Conservation (phyloP, 305 asterid species). For the Withania somnifera region DNA sequence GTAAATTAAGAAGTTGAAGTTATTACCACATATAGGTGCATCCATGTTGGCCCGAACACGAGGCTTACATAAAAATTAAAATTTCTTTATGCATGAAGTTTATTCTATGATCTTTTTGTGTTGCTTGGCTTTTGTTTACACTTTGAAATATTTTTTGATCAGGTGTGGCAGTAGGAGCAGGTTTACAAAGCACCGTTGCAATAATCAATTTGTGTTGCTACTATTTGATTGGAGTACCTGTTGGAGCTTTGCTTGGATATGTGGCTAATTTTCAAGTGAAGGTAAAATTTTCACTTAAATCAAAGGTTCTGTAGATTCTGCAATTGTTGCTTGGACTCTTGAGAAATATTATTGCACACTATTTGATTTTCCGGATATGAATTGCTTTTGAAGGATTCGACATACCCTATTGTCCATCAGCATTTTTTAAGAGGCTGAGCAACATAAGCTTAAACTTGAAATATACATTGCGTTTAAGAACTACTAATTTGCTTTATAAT, state of each 20-base stretch:
- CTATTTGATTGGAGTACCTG: constrained; percentile 58
- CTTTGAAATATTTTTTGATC: background rate
- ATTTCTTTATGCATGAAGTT: no score
- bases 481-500: background rate
- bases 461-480: no score
- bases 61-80: no score
- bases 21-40: no score
- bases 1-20: constrained; percentile 18
- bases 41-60: no score
- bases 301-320: background rate
- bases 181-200: constrained; percentile 54
- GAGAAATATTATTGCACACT: background rate
- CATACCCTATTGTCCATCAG: no score
- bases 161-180: constrained; percentile 83
- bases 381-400: background rate
- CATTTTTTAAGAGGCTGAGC: background rate
- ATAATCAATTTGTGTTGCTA: constrained; percentile 47
- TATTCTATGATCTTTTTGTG: no score
- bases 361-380: background rate
- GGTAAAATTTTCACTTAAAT: constrained; percentile 23
- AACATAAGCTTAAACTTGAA: no score
- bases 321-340: background rate
- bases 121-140: background rate
- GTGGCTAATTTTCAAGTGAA: constrained; percentile 41
- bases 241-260: constrained; percentile 64